A percentile compares a stretch with the other conserved stretches of the same genome.
Conservation (phyloP, 208 protist genomes). For the Trypanosoma brucei region DNA sequence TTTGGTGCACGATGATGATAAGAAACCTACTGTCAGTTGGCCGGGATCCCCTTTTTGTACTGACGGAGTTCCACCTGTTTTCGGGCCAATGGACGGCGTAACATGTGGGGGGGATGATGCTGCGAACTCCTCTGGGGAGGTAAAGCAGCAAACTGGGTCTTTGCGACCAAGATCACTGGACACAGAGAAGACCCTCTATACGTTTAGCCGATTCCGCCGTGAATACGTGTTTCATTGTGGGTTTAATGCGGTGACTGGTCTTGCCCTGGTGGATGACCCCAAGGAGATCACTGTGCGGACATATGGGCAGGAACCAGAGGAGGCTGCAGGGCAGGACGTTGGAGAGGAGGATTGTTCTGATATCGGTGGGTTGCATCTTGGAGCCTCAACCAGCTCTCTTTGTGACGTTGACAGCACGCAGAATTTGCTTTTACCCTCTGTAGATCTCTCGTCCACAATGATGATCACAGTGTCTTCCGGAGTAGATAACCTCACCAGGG, state of each 20-base stretch:
- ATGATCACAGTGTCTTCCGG: constrained; percentile 64
- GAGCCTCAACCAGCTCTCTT: background rate
- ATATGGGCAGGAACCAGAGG: background rate
- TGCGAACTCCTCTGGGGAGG: background rate
- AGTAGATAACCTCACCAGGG: constrained; percentile 52
- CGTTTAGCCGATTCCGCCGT: constrained; percentile 20
- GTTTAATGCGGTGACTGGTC: constrained; percentile 19
- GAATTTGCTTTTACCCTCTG: background rate
- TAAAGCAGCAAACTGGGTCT: no score
- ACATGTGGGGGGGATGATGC: background rate
- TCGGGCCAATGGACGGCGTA: background rate
- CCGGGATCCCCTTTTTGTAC: constrained; percentile 22
- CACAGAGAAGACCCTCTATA: constrained; percentile 17
- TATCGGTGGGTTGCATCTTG: background rate
- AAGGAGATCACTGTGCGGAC: background rate
- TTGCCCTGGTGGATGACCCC: constrained; percentile 14
- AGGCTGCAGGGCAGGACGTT: background rate
- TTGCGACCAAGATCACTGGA: background rate
- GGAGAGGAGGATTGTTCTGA: background rate
- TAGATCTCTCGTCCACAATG: background rate
- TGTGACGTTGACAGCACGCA: background rate
- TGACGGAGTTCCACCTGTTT: background rate
- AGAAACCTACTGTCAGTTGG: constrained; percentile 9
- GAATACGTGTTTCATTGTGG: constrained; percentile 28
- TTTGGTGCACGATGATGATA: background rate